Base-by-base conservation (phyloP, 495 filamentous ascomycete genomes). In the Penicillium lagena region DNA sequence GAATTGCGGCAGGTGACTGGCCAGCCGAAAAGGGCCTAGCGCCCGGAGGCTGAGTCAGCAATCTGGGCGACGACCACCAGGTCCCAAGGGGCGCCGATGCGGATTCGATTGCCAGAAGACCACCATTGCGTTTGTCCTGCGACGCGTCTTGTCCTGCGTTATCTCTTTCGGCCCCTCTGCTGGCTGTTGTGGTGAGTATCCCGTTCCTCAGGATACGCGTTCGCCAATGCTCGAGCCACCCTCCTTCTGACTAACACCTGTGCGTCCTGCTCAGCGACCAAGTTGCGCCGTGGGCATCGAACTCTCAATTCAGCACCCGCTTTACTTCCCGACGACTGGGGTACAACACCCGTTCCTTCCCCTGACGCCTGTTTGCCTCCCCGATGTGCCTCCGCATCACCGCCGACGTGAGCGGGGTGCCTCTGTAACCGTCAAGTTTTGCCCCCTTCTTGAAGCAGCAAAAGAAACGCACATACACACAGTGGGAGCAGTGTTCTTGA, bases 11-110 rank as follows among this genome's bases (percentile, higher is more conserved):
- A 22, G 58, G 55, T 54, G 57, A 58, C 57, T 60, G 48, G 40
- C 37, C 29, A 30, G 37, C 67, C 63, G 34, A 42, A 73, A 66
- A 34, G 39, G 59, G 70, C 34, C 65, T 73, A 73, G 69, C 54
- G 49, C 42, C 37, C 22, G 22, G 22, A 22, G 30, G 57, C 54
- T 73, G 65, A 73, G 57, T 73, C 63, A 73, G 66, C 68, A 45
- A 43, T 51, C 49, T 55, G 61, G 22, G 22, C 61, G 59, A 66
- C 68, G 62, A 72, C 66, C 62, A 60, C 65, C 59, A 52, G 37
- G 49, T 57, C 22, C 51, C 57, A 66, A 69, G 63, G 66, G 66
- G 68, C 63, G 41, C 52, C 54, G 62, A 48, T 57, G 56, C 59
- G 50, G 53, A 63, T 59, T 68, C 46, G 57, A 62, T 64, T 52